Conservation (phyloP, 2,329 filamentous ascomycete species). For the Calonectria honghensis region DNA sequence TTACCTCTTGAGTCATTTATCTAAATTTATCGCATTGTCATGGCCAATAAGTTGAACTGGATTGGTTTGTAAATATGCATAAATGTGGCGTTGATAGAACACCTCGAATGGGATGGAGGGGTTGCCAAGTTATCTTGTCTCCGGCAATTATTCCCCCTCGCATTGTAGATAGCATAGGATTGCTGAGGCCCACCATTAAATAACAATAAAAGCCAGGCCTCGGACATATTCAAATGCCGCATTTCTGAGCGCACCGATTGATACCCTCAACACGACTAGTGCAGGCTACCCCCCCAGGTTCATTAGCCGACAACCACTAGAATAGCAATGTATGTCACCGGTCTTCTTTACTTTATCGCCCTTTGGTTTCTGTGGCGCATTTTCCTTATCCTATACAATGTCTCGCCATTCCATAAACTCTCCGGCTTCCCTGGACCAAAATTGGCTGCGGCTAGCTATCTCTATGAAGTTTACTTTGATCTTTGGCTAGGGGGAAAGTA, state of each 20-base stretch:
- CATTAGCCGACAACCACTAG: background rate
- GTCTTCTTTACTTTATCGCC: background rate
- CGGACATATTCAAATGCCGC: background rate
- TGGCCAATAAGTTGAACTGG: background rate
- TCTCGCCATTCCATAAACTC: constrained; percentile 13
- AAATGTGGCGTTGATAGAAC: background rate
- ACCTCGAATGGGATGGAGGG: background rate
- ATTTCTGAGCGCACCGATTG: background rate
- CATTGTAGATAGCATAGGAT: background rate
- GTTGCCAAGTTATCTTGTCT: background rate
- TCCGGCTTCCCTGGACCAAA: background rate
- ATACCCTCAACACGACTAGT: background rate
- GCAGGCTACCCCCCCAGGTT: background rate
- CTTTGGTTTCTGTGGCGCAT: background rate
- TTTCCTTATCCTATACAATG: background rate
- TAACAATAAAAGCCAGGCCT: background rate
- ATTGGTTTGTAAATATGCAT: background rate
- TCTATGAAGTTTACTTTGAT: constrained; percentile 19
- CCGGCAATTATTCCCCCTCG: background rate
- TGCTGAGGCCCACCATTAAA: background rate
- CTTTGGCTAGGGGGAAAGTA: constrained; percentile 2
- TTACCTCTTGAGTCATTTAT: background rate
- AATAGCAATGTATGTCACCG: background rate
- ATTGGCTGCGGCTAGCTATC: constrained; percentile 12
- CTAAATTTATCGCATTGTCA: background rate